Evolutionary conservation across 192 early-diverging fungal genomes (phyloP).

Genomic region (Podila verticillata): DNA sequence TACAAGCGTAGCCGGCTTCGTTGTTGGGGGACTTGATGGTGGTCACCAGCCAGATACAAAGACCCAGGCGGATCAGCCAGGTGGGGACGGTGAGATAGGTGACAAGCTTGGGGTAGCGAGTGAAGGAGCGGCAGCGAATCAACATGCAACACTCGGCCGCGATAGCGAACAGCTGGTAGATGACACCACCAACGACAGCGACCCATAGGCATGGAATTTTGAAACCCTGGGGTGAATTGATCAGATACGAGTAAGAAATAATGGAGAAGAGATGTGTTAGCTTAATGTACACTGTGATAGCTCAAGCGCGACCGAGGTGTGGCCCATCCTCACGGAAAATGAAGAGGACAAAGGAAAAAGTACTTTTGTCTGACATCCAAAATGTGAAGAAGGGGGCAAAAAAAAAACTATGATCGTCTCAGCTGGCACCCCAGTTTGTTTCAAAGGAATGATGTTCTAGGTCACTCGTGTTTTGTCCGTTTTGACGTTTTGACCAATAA

Average conservation of each 20-base stretch:
- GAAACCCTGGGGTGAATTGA: constrained; percentile 22
- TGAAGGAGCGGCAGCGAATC: constrained; percentile 42
- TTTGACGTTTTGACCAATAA: too few relatives aligned
- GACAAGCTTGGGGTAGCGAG: constrained; percentile 27
- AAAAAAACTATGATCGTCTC: too few relatives aligned
- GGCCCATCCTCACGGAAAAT: not conserved
- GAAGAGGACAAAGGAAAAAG: not conserved
- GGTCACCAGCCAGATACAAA: constrained; percentile 41
- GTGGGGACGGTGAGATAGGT: constrained; percentile 45
- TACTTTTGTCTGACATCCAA: not conserved
- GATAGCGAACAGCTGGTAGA: constrained; percentile 49
- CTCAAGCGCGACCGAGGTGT: not conserved
- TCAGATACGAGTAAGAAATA: not conserved
- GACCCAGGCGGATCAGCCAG: constrained; percentile 35
- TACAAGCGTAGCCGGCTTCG: constrained; percentile 16
- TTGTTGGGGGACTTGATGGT: constrained; percentile 28
- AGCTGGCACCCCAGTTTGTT: too few relatives aligned
- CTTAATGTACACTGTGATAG: not conserved
- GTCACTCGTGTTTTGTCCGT: too few relatives aligned
- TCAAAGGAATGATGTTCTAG: too few relatives aligned
- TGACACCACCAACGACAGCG: constrained; percentile 41
- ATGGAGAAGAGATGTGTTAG: not conserved
- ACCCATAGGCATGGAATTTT: constrained; percentile 41
- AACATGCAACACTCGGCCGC: constrained; percentile 49
- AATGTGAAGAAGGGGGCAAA: too few relatives aligned